A percentile compares a stretch with the other conserved stretches of the same genome.
Evolutionary conservation across 1,284 basidiomycete genomes (phyloP).

Genomic region (Sanghuangporus sanghuang): DNA sequence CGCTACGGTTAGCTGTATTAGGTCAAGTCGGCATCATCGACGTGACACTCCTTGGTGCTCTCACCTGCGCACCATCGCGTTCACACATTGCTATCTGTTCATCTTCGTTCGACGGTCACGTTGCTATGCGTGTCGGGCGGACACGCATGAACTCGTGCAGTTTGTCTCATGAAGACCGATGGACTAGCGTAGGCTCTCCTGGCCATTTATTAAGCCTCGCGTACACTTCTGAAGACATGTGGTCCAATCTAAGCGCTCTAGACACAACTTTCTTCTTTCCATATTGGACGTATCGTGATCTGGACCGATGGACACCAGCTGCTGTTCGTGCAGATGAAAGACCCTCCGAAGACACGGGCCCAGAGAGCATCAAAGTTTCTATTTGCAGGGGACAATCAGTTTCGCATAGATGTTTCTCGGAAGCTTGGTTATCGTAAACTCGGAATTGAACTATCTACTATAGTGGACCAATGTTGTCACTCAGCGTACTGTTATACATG

Average conservation of each 20-base stretch:
- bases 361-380: background rate
- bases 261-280: background rate
- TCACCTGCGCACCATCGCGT: background rate
- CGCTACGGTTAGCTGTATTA: slow-evolving; percentile 1
- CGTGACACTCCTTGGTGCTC: background rate
- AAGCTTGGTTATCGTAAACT: slow-evolving; percentile 1
- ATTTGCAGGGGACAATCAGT: slow-evolving; percentile 4
- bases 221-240: slow-evolving; percentile 8
- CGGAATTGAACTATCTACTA: background rate
- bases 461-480: background rate
- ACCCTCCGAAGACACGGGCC: background rate
- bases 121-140: background rate
- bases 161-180: background rate
- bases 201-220: slow-evolving; percentile 2
- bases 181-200: background rate
- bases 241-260: background rate
- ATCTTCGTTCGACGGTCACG: slow-evolving; percentile 12
- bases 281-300: background rate
- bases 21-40: slow-evolving; percentile 5
- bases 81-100: background rate
- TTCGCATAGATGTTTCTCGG: background rate
- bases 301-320: background rate
- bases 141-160: background rate
- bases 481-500: background rate
- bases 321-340: background rate